These are phyloP conservation scores for Bjerkandera adusta DNA, from an alignment of 1,284 basidiomycete genomes.

Conservation along the genomic window DNA sequence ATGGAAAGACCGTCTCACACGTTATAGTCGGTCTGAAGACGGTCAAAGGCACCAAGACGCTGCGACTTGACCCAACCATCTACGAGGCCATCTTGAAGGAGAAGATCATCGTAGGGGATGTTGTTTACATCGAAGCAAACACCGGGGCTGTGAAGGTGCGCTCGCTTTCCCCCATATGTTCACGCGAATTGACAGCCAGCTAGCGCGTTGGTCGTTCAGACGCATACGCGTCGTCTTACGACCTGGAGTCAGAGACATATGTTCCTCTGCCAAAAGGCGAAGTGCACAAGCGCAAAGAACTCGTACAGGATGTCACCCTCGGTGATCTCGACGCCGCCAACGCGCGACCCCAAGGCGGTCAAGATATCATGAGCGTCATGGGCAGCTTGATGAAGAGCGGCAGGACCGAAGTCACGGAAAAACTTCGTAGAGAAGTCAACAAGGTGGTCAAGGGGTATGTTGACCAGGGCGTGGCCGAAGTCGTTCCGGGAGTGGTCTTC, in stretches of 20 bases:
- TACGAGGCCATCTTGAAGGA: conserved; percentile 99
- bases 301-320: conserved; percentile 96
- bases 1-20: conserved; percentile 98
- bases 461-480: conserved; percentile 96
- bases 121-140: conserved; percentile 94
- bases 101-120: conserved; percentile 95
- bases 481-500: conserved; percentile 97
- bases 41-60: conserved; percentile 97
- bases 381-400: conserved; percentile 94
- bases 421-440: conserved; percentile 93
- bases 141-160: conserved; percentile 93
- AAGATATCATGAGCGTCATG: conserved; percentile 99
- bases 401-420: conserved; percentile 96
- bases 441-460: conserved; percentile 98
- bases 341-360: conserved; percentile 91
- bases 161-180: conserved; percentile 12
- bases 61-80: conserved; percentile 91
- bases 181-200: too few relatives aligned
- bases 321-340: conserved; percentile 98
- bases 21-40: conserved; percentile 97
- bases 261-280: conserved; percentile 98
- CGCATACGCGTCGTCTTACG: conserved; percentile 98
- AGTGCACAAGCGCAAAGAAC: conserved; percentile 96
- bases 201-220: conserved; percentile 95
- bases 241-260: conserved; percentile 97